Base-by-base conservation (phyloP, 306 rosid species). In the Citrullus mucosospermus region DNA sequence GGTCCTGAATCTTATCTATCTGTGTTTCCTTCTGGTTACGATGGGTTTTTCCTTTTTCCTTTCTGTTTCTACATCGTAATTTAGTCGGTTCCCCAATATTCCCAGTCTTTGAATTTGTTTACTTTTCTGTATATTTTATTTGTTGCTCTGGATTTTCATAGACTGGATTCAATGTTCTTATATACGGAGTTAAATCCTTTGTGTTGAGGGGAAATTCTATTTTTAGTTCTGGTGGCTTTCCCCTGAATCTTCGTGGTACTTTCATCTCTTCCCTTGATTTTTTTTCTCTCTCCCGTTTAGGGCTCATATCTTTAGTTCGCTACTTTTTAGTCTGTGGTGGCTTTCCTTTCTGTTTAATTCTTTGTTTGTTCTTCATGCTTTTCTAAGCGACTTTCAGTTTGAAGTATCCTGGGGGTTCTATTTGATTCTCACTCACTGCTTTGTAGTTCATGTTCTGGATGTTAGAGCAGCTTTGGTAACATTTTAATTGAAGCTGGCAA, bases 11-110 rank as follows among this genome's bases (percentile, higher is more conserved):
- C 77, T 28, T 73, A 53, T 73, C 57, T 25, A 12, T 79, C 78
- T 30, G 60, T 36, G 78, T 63, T 68, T 61, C 73, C 78, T 34
- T 59, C 80, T 62, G 60, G 62, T 48, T 32, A 51, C 63, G 81
- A 60, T 84, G 32, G 69, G n/a, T 82, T 80, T 61, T 57, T 48
- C 5, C 69, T 80, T 61, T 57, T 48, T 0, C 69, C 17, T 50
- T 82, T 58, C 55, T 59, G 56, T 11, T 75, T 25, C 44, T 28
- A 81, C 48, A 48, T 70, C 18, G 12, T 14, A 12, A 69, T 20
- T 44, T 22, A 18, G 38, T 44, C 3, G 75, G 38, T 13, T 68
- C 38, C 15, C 22, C 59, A 17, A 17, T 73, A 17, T 38, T 16
- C 28, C 41, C 25, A 50, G 15, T 38, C 39, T 43, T 61, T 18